Evolutionary conservation across 2,329 filamentous ascomycete genomes (phyloP).

Genomic region (Colletotrichum sp.): DNA sequence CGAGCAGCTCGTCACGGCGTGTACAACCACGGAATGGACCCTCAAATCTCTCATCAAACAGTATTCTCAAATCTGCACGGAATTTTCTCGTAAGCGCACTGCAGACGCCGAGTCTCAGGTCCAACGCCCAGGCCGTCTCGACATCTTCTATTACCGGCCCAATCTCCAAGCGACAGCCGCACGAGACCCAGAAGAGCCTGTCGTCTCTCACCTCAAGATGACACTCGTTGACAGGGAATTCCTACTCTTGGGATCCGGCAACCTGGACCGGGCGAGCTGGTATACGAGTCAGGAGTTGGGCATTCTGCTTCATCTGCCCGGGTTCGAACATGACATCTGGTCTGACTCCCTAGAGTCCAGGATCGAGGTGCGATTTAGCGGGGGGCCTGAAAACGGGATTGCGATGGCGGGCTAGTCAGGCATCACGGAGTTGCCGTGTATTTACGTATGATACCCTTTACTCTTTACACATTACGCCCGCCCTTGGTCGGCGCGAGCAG

Average conservation of each 20-base stretch:
- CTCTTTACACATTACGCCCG: background rate
- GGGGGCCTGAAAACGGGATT: background rate
- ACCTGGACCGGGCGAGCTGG: slow-evolving; percentile 86
- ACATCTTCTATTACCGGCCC: slow-evolving; percentile 63
- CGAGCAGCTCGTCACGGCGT: slow-evolving; percentile 82
- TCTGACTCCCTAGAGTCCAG: slow-evolving; percentile 40
- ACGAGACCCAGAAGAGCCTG: slow-evolving; percentile 58
- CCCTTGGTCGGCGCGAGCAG: background rate
- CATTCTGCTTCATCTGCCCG: slow-evolving; percentile 58
- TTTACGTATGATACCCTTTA: background rate
- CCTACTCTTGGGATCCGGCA: slow-evolving; percentile 77
- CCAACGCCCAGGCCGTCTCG: slow-evolving; percentile 52
- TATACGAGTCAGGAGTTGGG: slow-evolving; percentile 87
- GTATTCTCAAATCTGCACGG: slow-evolving; percentile 44
- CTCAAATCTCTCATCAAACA: slow-evolving; percentile 62
- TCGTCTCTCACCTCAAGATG: slow-evolving; percentile 80
- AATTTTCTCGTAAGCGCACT: slow-evolving; percentile 12
- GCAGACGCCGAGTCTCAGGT: slow-evolving; percentile 48
- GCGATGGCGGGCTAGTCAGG: slow-evolving; percentile 6
- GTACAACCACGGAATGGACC: slow-evolving; percentile 73
- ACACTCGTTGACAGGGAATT: slow-evolving; percentile 73
- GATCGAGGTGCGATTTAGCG: slow-evolving; percentile 30
- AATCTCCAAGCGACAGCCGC: slow-evolving; percentile 31
- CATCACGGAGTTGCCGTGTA: background rate
- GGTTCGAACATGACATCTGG: slow-evolving; percentile 42